A percentile compares a stretch with the other conserved stretches of the same genome.
phyloP scores from a whole-genome alignment of 148 eudicot species.

The Rhododendron williamsianum region DNA sequence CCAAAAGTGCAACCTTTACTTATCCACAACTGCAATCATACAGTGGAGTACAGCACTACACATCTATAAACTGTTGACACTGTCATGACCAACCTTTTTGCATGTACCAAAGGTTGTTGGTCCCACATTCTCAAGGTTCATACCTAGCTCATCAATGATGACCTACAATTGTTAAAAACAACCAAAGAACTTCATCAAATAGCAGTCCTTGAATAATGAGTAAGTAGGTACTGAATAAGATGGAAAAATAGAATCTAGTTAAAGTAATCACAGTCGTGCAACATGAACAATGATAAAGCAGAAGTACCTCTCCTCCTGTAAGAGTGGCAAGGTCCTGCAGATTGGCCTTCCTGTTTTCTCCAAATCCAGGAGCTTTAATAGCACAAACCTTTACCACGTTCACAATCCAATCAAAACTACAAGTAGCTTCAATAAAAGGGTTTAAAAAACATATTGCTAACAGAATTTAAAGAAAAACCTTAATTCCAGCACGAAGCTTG shows the following conservation, averaged over 20 bases:
- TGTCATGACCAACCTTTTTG: constrained; percentile 48
- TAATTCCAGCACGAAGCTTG: constrained; percentile 84
- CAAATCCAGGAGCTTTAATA: constrained; percentile 91
- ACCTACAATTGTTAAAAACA: constrained; percentile 36
- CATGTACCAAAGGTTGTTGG: constrained; percentile 69
- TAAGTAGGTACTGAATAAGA: background rate
- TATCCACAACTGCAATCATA: background rate
- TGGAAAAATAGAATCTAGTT: background rate
- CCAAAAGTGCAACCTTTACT: background rate
- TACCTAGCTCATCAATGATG: constrained; percentile 73
- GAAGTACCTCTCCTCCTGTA: constrained; percentile 69
- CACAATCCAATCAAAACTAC: background rate
- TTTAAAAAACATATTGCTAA: background rate
- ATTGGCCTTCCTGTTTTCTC: constrained; percentile 69
- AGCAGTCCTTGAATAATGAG: background rate
- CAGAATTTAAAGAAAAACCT: constrained; percentile 34
- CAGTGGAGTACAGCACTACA: background rate
- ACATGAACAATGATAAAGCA: background rate
- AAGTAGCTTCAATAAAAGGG: background rate
- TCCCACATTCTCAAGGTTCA: constrained; percentile 71
- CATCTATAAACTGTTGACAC: background rate
- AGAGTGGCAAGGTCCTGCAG: constrained; percentile 77
- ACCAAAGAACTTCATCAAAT: background rate
- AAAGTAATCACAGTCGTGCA: background rate
- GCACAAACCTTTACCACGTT: constrained; percentile 57